phyloP scores from a whole-genome alignment of 2,329 filamentous ascomycete genomes.

The Verticillium zaregamsianum region DNA sequence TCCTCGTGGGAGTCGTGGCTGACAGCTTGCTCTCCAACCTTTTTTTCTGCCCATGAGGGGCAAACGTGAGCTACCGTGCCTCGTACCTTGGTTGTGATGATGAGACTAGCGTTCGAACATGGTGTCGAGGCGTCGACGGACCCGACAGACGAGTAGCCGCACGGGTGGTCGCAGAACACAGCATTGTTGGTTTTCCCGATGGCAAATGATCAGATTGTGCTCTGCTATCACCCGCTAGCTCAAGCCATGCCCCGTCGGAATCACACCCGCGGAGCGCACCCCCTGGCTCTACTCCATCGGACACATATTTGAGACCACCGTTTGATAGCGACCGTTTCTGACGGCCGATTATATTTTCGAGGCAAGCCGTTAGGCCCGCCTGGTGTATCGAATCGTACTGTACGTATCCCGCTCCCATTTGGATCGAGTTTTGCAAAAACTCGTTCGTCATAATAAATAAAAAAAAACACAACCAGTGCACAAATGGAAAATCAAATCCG shows the following conservation, averaged over 20 bases:
- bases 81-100: no score
- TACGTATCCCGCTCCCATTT: background rate
- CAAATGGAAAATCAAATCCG: background rate
- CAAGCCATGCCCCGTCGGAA: no score
- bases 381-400: background rate
- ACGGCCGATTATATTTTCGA: background rate
- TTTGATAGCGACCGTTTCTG: background rate
- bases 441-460: constrained; percentile 1
- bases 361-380: background rate
- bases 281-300: no score
- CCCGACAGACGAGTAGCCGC: background rate
- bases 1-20: background rate
- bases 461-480: no score
- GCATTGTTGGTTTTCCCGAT: background rate
- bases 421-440: background rate
- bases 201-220: background rate
- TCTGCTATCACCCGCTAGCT: background rate
- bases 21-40: background rate
- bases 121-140: background rate
- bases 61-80: no score
- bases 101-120: no score
- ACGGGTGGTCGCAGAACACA: background rate
- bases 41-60: background rate
- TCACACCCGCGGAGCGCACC: no score
- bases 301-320: no score